Base-by-base conservation (phyloP, 208 protist genomes). In the Acanthamoeba royreba region DNA sequence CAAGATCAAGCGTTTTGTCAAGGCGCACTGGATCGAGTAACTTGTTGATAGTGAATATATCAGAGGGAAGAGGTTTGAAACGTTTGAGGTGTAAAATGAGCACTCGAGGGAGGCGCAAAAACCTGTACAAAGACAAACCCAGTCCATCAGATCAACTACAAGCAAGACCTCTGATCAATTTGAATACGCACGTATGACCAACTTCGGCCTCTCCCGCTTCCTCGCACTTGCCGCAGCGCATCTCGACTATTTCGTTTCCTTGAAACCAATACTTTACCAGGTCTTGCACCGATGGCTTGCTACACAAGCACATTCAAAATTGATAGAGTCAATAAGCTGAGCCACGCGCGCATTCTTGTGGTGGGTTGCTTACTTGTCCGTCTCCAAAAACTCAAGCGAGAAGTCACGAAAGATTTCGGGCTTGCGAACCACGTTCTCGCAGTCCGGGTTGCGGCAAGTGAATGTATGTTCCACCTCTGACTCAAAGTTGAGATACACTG, bases 211-310 rank as follows among this genome's bases (percentile, higher is more conserved):
- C 69, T 17, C 69, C 69, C 2, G 69, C 38, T n/a, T 79, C 38
- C 28, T 79, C 69, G 15, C 69, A 79, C 40, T 79, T 79, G 69
- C 69, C 38, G 40, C 69, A 79, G 5, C 69, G 69, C 69, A 79
- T 79, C 35, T 79, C 69, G 40, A 79, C 69, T 1, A 79, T 42
- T n/a, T 79, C 69, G 38, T 79, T n/a, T 17, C 69, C 69, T 46
- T 79, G 69, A n/a, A 79, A 79, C 69, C 69, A 79, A 79, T 35
- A 79, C 69, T 79, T 79, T 2, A 79, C 69, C 69, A 79, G 69
- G 15, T 79, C 69, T 79, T 79, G 69, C 7, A 79, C 38, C 7
- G 69, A 47, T 5, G 69, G 69, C 40, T 79, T 79, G 9, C 4
- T 2, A 1, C 17, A 33, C 22, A 15, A 9, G 22, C 22, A 35